Conservation (phyloP, 176 grass and related monocot species). For the Ensete ventricosum region DNA sequence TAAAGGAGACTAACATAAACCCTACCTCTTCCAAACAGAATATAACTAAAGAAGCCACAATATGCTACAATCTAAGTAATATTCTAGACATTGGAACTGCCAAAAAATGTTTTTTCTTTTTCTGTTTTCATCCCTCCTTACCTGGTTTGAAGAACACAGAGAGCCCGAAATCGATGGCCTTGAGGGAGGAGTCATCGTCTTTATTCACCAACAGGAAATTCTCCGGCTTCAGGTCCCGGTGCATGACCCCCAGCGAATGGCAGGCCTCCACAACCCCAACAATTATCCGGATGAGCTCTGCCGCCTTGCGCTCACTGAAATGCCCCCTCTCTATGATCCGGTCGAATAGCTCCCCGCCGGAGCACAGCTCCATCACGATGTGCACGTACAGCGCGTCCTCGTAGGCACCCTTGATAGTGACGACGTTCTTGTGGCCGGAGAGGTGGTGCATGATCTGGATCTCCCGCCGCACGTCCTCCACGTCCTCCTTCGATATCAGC, state of each 20-base stretch:
- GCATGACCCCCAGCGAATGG: constrained; percentile 97
- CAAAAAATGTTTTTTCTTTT: background rate
- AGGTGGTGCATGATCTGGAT: constrained; percentile 99
- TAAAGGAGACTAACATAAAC: too few relatives aligned
- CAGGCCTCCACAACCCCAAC: constrained; percentile 93
- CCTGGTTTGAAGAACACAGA: constrained; percentile 96
- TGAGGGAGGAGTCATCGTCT: constrained; percentile 76
- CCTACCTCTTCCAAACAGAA: background rate
- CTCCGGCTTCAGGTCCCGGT: constrained; percentile 91
- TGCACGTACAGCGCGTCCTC: constrained; percentile 84
- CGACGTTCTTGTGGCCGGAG: constrained; percentile 67
- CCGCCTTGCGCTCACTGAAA: constrained; percentile 96
- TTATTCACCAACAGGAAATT: constrained; percentile 85
- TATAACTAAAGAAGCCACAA: background rate
- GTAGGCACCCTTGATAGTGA: constrained; percentile 85
- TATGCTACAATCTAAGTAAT: background rate
- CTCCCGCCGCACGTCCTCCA: constrained; percentile 89
- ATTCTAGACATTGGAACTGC: background rate
- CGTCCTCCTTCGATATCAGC: constrained; percentile 79
- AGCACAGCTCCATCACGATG: constrained; percentile 98
- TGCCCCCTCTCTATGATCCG: constrained; percentile 82
- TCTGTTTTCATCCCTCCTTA: constrained; percentile 2
- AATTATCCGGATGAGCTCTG: constrained; percentile 74
- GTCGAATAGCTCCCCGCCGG: constrained; percentile 87
- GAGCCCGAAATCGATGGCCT: constrained; percentile 94